Percentiles rank a stretch among this genome's conserved stretches.
Evolutionary conservation across 495 filamentous ascomycete species (phyloP).

Genomic region (Collariella sp.): DNA sequence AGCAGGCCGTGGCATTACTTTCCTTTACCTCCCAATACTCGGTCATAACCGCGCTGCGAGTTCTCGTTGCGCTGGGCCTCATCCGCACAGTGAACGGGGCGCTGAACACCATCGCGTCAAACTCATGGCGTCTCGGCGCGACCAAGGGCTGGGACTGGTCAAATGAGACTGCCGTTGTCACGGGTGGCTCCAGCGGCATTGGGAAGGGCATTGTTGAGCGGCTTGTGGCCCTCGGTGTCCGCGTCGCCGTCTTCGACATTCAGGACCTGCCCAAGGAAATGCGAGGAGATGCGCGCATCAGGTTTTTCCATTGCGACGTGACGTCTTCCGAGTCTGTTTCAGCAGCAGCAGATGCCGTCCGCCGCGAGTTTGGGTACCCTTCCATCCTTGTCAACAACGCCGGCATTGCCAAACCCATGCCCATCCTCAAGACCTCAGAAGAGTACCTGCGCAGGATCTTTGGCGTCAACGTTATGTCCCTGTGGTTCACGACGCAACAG

Average conservation of each 20-base stretch:
- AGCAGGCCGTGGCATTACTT: not conserved
- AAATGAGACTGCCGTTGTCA: slow-evolving; percentile 58
- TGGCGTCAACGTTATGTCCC: slow-evolving; percentile 56
- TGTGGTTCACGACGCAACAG: slow-evolving; percentile 53
- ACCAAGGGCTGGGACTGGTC: slow-evolving; percentile 42
- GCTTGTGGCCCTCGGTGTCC: slow-evolving; percentile 48
- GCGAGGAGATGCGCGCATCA: slow-evolving; percentile 35
- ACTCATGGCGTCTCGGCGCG: slow-evolving; percentile 27
- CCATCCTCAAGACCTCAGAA: slow-evolving; percentile 47
- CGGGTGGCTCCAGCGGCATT: slow-evolving; percentile 58
- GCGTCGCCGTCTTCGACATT: slow-evolving; percentile 58
- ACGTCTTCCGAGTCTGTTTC: slow-evolving; percentile 41
- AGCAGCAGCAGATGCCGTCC: slow-evolving; percentile 38
- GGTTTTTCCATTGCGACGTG: slow-evolving; percentile 53
- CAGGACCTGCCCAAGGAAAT: slow-evolving; percentile 40
- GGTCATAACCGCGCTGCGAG: slow-evolving; percentile 23
- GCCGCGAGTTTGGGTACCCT: slow-evolving; percentile 47
- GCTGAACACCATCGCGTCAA: slow-evolving; percentile 36
- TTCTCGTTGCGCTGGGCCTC: slow-evolving; percentile 37
- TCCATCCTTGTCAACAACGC: slow-evolving; percentile 68
- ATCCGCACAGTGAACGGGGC: slow-evolving; percentile 33
- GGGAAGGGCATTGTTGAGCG: slow-evolving; percentile 48
- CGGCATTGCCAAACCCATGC: slow-evolving; percentile 47
- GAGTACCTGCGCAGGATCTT: slow-evolving; percentile 50
- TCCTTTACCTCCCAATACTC: not conserved